These are phyloP conservation scores for Avena eriantha DNA, from an alignment of 176 grass and related monocot species.

Conservation along the genomic window DNA sequence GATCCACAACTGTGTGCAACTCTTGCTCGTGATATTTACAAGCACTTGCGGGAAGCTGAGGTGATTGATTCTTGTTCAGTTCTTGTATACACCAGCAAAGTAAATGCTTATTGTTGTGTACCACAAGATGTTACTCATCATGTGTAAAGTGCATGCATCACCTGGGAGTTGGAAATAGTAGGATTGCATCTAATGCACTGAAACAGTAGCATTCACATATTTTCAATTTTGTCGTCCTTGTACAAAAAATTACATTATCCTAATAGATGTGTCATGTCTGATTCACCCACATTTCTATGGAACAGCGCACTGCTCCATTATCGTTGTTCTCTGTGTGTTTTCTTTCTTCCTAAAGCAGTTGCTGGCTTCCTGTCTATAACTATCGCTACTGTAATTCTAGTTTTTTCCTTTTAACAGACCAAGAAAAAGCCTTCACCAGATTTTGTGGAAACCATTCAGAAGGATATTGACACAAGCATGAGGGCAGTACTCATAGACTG, in stretches of 20 bases:
- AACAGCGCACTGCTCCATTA: not conserved
- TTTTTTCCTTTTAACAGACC: conserved; percentile 57
- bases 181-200: not conserved
- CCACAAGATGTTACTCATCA: not conserved
- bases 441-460: conserved; percentile 82
- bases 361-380: not conserved
- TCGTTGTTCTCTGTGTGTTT: conserved; percentile 28
- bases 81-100: conserved; percentile 10
- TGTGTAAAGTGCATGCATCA: not conserved
- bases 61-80: conserved; percentile 48
- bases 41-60: conserved; percentile 76
- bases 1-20: conserved; percentile 66
- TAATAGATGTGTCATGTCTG: not conserved
- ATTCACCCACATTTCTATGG: conserved; percentile 16
- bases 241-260: conserved; percentile 10
- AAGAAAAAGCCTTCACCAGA: conserved; percentile 77
- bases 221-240: not conserved
- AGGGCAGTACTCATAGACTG: conserved; percentile 86
- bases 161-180: not conserved
- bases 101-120: conserved; percentile 23
- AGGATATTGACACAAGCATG: conserved; percentile 78
- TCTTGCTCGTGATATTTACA: conserved; percentile 75
- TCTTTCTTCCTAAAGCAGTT: conserved; percentile 15
- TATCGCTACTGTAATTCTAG: conserved; percentile 18
- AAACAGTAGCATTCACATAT: not conserved